Conservation (phyloP, 2,329 filamentous ascomycete species). For the Mollisiaceae sp. region DNA sequence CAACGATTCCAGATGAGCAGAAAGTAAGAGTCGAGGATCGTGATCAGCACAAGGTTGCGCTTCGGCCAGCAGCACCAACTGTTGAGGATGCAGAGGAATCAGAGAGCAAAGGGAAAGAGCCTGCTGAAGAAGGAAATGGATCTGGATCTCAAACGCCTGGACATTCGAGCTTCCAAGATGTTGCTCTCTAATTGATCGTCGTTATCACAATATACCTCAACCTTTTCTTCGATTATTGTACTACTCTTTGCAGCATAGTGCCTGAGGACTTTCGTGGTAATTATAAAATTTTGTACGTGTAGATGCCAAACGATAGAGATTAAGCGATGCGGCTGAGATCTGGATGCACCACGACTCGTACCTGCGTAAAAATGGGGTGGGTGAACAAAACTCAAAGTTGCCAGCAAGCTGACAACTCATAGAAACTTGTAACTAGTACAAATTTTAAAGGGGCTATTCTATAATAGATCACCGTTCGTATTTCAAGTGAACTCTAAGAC, state of each 20-base stretch:
- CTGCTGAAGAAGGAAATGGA: conserved; percentile 44
- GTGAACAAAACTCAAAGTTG: too few relatives aligned
- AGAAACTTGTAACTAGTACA: too few relatives aligned
- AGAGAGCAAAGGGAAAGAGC: conserved; percentile 43
- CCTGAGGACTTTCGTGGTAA: conserved; percentile 7
- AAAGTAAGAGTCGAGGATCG: conserved; percentile 62
- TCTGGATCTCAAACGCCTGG: conserved; percentile 52
- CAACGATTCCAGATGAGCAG: conserved; percentile 53
- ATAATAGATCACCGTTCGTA: too few relatives aligned
- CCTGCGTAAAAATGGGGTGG: too few relatives aligned
- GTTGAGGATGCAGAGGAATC: conserved; percentile 44
- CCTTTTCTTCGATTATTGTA: conserved; percentile 21
- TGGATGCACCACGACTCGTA: too few relatives aligned
- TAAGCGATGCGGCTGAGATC: too few relatives aligned
- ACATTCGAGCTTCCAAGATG: conserved; percentile 67
- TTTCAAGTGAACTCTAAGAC: too few relatives aligned
- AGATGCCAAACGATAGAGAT: not conserved
- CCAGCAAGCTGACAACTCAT: too few relatives aligned
- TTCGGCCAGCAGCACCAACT: conserved; percentile 48
- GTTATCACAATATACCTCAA: conserved; percentile 32
- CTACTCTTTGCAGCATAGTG: conserved; percentile 21
- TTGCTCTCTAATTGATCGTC: conserved; percentile 55
- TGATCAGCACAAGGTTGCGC: conserved; percentile 58
- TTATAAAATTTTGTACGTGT: not conserved
- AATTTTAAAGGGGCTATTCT: too few relatives aligned